phyloP scores from a whole-genome alignment of 805 yeast genomes.

The Yarrowia sp. region DNA sequence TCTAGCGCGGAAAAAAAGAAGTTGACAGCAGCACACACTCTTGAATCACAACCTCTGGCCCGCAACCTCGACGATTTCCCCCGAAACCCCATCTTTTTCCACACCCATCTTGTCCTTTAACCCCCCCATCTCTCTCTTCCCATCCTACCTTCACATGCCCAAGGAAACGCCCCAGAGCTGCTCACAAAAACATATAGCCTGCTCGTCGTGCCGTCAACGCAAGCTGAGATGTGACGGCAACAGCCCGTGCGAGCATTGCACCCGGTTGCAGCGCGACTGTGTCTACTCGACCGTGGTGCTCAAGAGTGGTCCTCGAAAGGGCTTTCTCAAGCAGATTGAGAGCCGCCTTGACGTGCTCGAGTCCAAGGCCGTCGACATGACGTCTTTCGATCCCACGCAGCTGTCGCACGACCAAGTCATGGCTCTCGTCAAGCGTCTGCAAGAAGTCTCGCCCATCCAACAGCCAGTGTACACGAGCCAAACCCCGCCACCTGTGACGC shows the following conservation, averaged over 20 bases:
- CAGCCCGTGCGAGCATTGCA: conserved; percentile 16
- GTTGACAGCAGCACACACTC: conserved; percentile 4
- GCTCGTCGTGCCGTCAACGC: conserved; percentile 21
- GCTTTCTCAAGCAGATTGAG: conserved; percentile 15
- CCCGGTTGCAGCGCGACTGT: conserved; percentile 3
- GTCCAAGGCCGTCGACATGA: not conserved
- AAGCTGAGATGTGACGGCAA: conserved; percentile 9
- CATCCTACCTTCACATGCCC: not conserved
- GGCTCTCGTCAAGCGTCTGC: conserved; percentile 2
- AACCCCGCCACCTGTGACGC: not conserved
- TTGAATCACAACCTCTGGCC: not conserved
- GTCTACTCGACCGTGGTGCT: conserved; percentile 19
- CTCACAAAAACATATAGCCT: conserved; percentile 5
- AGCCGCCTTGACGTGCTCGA: conserved; percentile 9
- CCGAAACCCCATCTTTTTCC: not conserved
- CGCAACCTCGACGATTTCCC: not conserved
- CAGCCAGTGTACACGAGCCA: not conserved
- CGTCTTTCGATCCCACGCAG: not conserved
- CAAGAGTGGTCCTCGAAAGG: conserved; percentile 8
- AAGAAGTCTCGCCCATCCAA: not conserved
- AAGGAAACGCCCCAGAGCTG: not conserved
- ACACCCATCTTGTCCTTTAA: not conserved
- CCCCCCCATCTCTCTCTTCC: conserved; percentile 1
- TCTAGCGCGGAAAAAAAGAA: not conserved
- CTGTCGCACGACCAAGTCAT: conserved; percentile 4